Percentiles rank a stretch among this genome's conserved stretches.
These are phyloP conservation scores for Dothistroma septosporum DNA, from an alignment of 2,329 filamentous ascomycete genomes.

Conservation along the genomic window DNA sequence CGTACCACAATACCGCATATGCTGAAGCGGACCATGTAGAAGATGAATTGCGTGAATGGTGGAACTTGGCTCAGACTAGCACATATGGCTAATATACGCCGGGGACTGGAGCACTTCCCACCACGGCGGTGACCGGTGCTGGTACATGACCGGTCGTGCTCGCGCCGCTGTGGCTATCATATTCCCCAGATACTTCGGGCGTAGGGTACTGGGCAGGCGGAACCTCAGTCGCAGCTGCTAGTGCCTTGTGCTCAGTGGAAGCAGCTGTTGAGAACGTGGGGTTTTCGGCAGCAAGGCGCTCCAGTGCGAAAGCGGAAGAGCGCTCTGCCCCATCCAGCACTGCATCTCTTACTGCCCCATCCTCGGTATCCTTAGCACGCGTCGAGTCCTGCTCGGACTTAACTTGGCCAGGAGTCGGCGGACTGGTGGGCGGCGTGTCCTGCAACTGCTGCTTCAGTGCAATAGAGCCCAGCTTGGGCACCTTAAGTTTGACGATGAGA, in stretches of 20 bases:
- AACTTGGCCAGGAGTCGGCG: slow-evolving; percentile 9
- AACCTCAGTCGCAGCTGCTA: not conserved
- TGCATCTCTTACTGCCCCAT: not conserved
- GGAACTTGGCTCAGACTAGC: not conserved
- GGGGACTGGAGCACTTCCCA: not conserved
- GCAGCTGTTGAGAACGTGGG: not conserved
- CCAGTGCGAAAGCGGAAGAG: not conserved
- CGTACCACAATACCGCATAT: not conserved
- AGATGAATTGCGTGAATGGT: not conserved
- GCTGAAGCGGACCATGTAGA: not conserved
- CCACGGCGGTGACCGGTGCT: not conserved
- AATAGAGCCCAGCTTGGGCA: slow-evolving; percentile 11
- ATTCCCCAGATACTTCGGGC: not conserved
- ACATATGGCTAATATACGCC: not conserved
- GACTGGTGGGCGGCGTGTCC: slow-evolving; percentile 23
- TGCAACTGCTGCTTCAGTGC: not conserved
- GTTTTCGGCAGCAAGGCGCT: not conserved
- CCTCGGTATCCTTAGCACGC: not conserved
- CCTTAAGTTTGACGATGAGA: slow-evolving; percentile 67
- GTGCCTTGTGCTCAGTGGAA: not conserved
- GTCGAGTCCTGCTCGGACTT: not conserved
- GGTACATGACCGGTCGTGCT: not conserved
- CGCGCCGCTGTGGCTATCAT: not conserved
- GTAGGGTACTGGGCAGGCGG: not conserved
- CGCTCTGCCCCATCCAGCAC: not conserved